Evolutionary conservation across 1,284 basidiomycete species (phyloP).

Genomic region (Testicularia cyperi): DNA sequence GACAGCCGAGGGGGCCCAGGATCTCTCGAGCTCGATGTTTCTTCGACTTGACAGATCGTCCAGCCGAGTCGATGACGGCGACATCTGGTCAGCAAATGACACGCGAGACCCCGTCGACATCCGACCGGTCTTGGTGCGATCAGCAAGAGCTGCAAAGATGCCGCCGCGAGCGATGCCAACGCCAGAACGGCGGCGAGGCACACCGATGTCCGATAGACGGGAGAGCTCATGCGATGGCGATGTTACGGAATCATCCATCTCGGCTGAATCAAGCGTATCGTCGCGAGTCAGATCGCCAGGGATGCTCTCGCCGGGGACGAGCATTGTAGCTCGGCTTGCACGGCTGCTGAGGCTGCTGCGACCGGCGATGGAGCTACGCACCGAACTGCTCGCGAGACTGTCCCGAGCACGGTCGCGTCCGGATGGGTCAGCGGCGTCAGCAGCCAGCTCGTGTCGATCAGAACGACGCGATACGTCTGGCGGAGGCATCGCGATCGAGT

Average conservation of each 20-base stretch:
- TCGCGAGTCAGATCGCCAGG: slow-evolving; percentile 41
- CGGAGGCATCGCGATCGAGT: slow-evolving; percentile 31
- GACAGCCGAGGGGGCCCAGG: background rate
- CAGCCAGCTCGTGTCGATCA: too few species aligned
- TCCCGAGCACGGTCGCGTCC: slow-evolving; percentile 6
- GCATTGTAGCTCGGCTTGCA: slow-evolving; percentile 15
- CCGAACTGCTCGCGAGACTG: slow-evolving; percentile 11
- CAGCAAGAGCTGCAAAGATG: slow-evolving; percentile 36
- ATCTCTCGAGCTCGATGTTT: slow-evolving; percentile 28
- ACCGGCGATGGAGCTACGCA: slow-evolving; percentile 7
- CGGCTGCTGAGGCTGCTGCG: background rate
- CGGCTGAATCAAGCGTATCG: slow-evolving; percentile 20
- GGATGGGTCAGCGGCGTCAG: too few species aligned
- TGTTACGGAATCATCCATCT: slow-evolving; percentile 15
- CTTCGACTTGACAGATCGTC: slow-evolving; percentile 25
- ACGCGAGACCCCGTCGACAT: slow-evolving; percentile 28
- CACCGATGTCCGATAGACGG: slow-evolving; percentile 23
- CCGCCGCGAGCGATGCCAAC: slow-evolving; percentile 20
- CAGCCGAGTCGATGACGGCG: slow-evolving; percentile 14
- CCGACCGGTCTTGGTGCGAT: slow-evolving; percentile 10
- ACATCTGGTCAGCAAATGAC: slow-evolving; percentile 20
- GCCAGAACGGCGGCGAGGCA: slow-evolving; percentile 22
- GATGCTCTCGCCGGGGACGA: slow-evolving; percentile 30
- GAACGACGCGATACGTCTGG: slow-evolving; percentile 1
- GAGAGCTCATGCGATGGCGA: slow-evolving; percentile 2